Evolutionary conservation across 768 basidiomycete species (phyloP).

Genomic region (Hemileccinum rubropunctum): DNA sequence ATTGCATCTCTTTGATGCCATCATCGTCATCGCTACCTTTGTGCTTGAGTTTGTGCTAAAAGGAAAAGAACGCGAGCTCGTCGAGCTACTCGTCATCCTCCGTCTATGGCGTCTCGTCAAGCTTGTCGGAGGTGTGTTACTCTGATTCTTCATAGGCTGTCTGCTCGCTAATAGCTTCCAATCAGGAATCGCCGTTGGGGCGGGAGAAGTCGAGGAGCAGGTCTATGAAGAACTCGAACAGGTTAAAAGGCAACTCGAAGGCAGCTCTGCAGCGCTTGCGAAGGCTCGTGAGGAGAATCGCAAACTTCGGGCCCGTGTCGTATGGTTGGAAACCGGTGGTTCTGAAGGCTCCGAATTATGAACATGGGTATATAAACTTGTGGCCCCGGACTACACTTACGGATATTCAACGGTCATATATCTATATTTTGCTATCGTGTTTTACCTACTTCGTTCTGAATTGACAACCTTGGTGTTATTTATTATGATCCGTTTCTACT

Average conservation of each 20-base stretch:
- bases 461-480: slow-evolving; percentile 6
- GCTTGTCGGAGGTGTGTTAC: slow-evolving; percentile 53
- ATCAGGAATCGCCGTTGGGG: slow-evolving; percentile 72
- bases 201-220: slow-evolving; percentile 66
- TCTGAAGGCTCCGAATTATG: slow-evolving; percentile 32
- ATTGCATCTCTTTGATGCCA: slow-evolving; percentile 73
- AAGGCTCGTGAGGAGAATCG: slow-evolving; percentile 53
- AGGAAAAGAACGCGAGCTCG: slow-evolving; percentile 70
- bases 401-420: slow-evolving; percentile 6
- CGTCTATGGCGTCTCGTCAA: slow-evolving; percentile 83
- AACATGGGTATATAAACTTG: slow-evolving; percentile 18
- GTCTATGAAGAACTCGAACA: slow-evolving; percentile 46
- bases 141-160: not conserved
- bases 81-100: slow-evolving; percentile 64
- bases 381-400: slow-evolving; percentile 9
- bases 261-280: slow-evolving; percentile 41
- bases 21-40: slow-evolving; percentile 71
- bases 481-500: not conserved
- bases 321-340: slow-evolving; percentile 33
- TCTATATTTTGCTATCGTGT: slow-evolving; percentile 10
- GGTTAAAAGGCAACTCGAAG: slow-evolving; percentile 47
- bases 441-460: slow-evolving; percentile 9
- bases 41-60: slow-evolving; percentile 65
- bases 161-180: not conserved
- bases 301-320: slow-evolving; percentile 43